Base-by-base conservation (phyloP, 768 basidiomycete genomes). In the Mycena filopes region DNA sequence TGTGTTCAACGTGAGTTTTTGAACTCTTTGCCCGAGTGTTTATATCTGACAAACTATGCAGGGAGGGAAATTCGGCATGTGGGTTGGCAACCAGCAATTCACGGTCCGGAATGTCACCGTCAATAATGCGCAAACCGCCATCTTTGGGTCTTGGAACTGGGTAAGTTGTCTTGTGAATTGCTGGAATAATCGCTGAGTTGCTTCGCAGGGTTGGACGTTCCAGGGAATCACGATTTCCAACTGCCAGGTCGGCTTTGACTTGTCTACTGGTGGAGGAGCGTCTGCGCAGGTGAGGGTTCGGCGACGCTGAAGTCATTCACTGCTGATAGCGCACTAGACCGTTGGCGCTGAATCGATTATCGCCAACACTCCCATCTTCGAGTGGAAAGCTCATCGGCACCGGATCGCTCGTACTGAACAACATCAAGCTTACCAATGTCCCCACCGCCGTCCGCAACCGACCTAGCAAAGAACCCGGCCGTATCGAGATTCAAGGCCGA, bases 41-140 rank as follows among this genome's bases (percentile, higher is more conserved):
- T n/a, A n/a, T n/a, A n/a, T 49, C 29, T n/a, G n/a, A 11, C n/a
- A 12, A 23, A 46, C 23, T 21, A 10, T 46, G 21, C 23, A 46
- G n/a, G n/a, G 57, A 87, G 90, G 91, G 20, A 88, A 86, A 77
- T 87, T 79, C 67, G 92, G 89, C 6, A 89, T 94, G 63, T 87
- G 84, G 82, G 89, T 90, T 53, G 92, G 93, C 50, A 94, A 93
- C 69, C 93, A 94, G 76, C 93, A 94, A 60, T 87, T 90, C 69
- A 89, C 89, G 9, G 87, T 90, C 21, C 84, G 89, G 26, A 90
- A 90, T 70, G 74, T 90, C 62, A 86, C 83, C 18, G 83, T 80
- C 60, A 76, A 77, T 43, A 75, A 78, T 47, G 72, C 76, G 16
- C 65, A 74, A 31, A 79, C 73, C 3, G 80, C 72, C 15, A 58